These are phyloP conservation scores for Leccinum boreale DNA, from an alignment of 768 basidiomycete species.

Conservation along the genomic window DNA sequence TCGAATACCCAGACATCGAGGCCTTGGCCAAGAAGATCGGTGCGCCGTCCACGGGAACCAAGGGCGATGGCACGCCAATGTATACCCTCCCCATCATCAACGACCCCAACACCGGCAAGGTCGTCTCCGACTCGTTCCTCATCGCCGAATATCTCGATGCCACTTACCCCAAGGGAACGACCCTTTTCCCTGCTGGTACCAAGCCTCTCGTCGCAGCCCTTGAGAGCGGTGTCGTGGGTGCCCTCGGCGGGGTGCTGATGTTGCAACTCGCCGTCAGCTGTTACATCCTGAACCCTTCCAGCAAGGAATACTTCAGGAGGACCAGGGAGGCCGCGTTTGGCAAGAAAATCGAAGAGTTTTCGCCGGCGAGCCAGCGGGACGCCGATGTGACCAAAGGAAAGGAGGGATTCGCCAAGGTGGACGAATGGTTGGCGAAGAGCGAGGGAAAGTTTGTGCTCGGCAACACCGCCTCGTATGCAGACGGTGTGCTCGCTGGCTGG, in stretches of 20 bases:
- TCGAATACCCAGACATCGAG: conserved; percentile 43
- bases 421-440: conserved; percentile 30
- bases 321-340: conserved; percentile 33
- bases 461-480: conserved; percentile 33
- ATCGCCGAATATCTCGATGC: conserved; percentile 48
- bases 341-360: conserved; percentile 35
- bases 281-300: conserved; percentile 23
- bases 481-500: conserved; percentile 32
- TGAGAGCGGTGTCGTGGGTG: conserved; percentile 16
- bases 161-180: conserved; percentile 33
- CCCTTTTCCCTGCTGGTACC: conserved; percentile 40
- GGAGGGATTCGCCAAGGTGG: conserved; percentile 25
- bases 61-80: conserved; percentile 29
- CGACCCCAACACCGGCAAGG: conserved; percentile 35
- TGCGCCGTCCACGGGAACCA: conserved; percentile 29
- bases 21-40: conserved; percentile 31
- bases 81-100: conserved; percentile 43
- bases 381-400: conserved; percentile 28
- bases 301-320: conserved; percentile 32
- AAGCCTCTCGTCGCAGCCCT: conserved; percentile 41
- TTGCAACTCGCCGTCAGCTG: conserved; percentile 14
- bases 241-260: conserved; percentile 9
- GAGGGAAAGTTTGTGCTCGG: conserved; percentile 35
- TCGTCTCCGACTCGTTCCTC: conserved; percentile 12
- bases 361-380: conserved; percentile 27